Evolutionary conservation across 2,329 filamentous ascomycete species (phyloP).

Genomic region (Fusarium caatingaense): DNA sequence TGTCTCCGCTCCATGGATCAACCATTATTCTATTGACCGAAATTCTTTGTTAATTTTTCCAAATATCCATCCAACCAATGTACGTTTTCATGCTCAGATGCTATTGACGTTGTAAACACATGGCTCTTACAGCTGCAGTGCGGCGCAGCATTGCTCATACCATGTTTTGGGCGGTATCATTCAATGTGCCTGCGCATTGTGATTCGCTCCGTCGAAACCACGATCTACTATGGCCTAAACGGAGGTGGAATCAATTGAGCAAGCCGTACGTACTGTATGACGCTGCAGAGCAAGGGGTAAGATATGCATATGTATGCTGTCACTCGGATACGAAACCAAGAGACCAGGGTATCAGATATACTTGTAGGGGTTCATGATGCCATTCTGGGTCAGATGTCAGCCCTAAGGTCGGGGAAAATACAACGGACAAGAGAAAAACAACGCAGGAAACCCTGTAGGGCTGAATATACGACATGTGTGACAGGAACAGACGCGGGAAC

Average conservation of each 20-base stretch:
- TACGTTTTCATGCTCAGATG: not conserved
- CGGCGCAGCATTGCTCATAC: not conserved
- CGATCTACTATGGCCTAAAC: constrained; percentile 1
- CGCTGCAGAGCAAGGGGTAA: constrained; percentile 12
- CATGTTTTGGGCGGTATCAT: constrained; percentile 5
- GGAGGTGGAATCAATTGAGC: constrained; percentile 14
- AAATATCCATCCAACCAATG: not conserved
- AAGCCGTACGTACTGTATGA: constrained; percentile 17
- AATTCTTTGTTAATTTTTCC: constrained; percentile 9
- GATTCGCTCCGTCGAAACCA: constrained; percentile 2
- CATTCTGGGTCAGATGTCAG: constrained; percentile 71
- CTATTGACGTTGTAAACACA: not conserved
- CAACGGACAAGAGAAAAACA: constrained; percentile 5
- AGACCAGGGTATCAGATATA: constrained; percentile 70
- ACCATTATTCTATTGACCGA: not conserved
- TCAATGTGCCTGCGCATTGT: not conserved
- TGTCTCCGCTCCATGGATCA: constrained; percentile 9
- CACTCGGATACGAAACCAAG: constrained; percentile 22
- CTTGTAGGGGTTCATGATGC: constrained; percentile 99
- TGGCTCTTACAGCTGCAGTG: not conserved
- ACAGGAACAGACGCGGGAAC: not conserved
- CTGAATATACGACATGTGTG: constrained; percentile 9
- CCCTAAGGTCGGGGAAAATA: constrained; percentile 26
- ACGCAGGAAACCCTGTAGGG: constrained; percentile 4
- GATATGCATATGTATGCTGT: constrained; percentile 28